These are phyloP conservation scores for Gynostemma pentaphyllum DNA, from an alignment of 306 rosid genomes.

Conservation along the genomic window DNA sequence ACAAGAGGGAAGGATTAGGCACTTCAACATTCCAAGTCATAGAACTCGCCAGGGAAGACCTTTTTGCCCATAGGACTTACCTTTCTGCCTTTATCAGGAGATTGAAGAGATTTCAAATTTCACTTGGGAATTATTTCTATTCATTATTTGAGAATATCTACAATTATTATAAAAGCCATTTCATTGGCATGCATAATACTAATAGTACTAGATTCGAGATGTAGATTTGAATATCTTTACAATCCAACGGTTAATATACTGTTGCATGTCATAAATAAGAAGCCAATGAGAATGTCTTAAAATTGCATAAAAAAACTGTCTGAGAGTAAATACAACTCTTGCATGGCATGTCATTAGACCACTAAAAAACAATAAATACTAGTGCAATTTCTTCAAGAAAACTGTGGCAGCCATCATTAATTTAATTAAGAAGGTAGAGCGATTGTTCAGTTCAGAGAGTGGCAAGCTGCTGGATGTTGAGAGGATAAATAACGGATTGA, in stretches of 20 bases:
- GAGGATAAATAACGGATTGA: constrained; percentile 36
- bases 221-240: no score
- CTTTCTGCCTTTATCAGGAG: not conserved
- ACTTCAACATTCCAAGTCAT: constrained; percentile 70
- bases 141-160: not conserved
- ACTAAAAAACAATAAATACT: not conserved
- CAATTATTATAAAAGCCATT: not conserved
- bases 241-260: not conserved
- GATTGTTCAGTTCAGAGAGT: constrained; percentile 20
- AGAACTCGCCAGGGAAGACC: constrained; percentile 44
- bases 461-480: constrained; percentile 62
- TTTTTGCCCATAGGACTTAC: constrained; percentile 39
- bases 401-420: not conserved
- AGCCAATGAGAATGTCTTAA: no score
- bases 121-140: not conserved
- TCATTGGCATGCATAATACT: no score
- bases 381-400: not conserved
- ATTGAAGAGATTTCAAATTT: not conserved
- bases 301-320: no score
- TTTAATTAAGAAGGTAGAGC: not conserved
- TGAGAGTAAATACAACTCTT: not conserved
- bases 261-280: no score
- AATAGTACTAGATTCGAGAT: no score
- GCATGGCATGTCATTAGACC: not conserved
- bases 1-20: constrained; percentile 76